Percentiles rank a stretch among this genome's conserved stretches.
phyloP scores from a whole-genome alignment of 192 early-diverging fungal species.

The Podila epicladia region DNA sequence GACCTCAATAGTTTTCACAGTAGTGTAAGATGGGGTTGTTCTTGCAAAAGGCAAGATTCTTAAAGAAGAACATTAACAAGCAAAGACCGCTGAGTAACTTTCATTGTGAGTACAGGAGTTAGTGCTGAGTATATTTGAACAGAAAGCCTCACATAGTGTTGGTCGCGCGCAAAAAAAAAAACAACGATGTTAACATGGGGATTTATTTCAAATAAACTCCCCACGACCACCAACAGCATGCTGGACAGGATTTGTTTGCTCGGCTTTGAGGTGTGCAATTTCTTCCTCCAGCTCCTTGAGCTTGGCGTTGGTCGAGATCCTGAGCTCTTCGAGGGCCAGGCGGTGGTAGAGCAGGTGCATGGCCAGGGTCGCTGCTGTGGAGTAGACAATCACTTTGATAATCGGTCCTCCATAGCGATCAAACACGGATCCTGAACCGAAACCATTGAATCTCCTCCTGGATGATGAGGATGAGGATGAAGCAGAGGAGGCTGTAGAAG shows the following conservation, averaged over 20 bases:
- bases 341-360: conserved; percentile 28
- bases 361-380: conserved; percentile 21
- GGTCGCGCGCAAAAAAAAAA: too few species aligned
- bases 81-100: too few species aligned
- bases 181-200: too few species aligned
- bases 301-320: conserved; percentile 21
- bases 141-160: too few species aligned
- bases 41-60: too few species aligned
- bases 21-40: too few species aligned
- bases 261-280: conserved; percentile 18
- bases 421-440: conserved; percentile 16
- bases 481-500: background rate
- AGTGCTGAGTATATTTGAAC: too few species aligned
- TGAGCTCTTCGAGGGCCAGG: conserved; percentile 31
- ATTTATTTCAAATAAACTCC: conserved; percentile 31
- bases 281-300: conserved; percentile 34
- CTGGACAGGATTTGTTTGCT: conserved; percentile 5
- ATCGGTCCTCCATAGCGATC: conserved; percentile 26
- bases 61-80: too few species aligned
- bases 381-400: conserved; percentile 23
- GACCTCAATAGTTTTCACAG: too few species aligned
- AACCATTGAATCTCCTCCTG: conserved; percentile 7
- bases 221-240: conserved; percentile 39
- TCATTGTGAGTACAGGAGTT: too few species aligned
- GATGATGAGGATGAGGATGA: conserved; percentile 1